A percentile compares a stretch with the other conserved stretches of the same genome.
These are phyloP conservation scores for Pseudocercospora fuligena DNA, from an alignment of 2,329 filamentous ascomycete genomes.

Conservation along the genomic window DNA sequence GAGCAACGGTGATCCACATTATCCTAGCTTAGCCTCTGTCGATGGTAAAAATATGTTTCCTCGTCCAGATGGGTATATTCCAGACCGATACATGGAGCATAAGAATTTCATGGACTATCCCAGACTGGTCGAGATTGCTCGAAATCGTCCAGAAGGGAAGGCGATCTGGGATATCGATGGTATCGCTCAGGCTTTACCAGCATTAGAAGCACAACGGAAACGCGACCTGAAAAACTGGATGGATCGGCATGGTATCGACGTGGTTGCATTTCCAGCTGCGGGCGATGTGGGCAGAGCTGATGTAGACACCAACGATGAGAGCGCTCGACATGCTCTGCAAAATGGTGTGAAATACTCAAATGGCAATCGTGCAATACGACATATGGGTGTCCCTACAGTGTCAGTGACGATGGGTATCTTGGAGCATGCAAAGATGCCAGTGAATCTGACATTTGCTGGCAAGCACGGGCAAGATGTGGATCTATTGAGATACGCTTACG, in stretches of 20 bases:
- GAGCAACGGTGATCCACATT: slow-evolving; percentile 47
- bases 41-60: slow-evolving; percentile 47
- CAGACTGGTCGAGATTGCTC: slow-evolving; percentile 37
- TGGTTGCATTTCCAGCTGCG: slow-evolving; percentile 56
- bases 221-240: slow-evolving; percentile 59
- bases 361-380: slow-evolving; percentile 58
- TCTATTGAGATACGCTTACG: slow-evolving; percentile 37
- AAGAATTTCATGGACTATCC: slow-evolving; percentile 49
- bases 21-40: slow-evolving; percentile 47
- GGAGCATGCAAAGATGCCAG: slow-evolving; percentile 54
- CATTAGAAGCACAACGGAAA: slow-evolving; percentile 56
- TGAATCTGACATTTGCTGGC: slow-evolving; percentile 59
- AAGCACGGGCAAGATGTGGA: slow-evolving; percentile 54
- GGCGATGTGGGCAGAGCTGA: slow-evolving; percentile 58
- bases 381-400: slow-evolving; percentile 60
- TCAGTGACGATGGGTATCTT: slow-evolving; percentile 60
- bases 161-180: slow-evolving; percentile 51
- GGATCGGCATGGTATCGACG: slow-evolving; percentile 48
- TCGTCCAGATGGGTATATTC: slow-evolving; percentile 43
- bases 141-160: slow-evolving; percentile 33
- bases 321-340: slow-evolving; percentile 46
- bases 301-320: slow-evolving; percentile 47
- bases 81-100: slow-evolving; percentile 46
- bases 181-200: slow-evolving; percentile 49
- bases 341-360: slow-evolving; percentile 62